A percentile compares a stretch with the other conserved stretches of the same genome.
These are phyloP conservation scores for Ploettnerulaceae sp. DNA, from an alignment of 2,329 filamentous ascomycete species.

Conservation along the genomic window DNA sequence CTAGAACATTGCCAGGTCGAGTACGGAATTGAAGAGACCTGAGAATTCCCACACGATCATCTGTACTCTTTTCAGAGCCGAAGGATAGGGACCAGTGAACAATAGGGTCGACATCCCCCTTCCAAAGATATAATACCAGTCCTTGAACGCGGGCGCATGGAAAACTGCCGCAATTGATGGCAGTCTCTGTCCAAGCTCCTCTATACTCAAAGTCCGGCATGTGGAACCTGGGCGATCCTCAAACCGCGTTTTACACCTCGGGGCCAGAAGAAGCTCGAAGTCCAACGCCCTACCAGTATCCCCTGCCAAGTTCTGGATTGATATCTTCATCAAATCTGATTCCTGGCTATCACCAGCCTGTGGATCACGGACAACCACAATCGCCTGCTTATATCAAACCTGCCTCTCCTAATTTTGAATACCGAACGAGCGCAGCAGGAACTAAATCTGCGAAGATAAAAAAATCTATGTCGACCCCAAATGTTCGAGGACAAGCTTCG, in stretches of 20 bases:
- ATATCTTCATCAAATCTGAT: conserved; percentile 29
- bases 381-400: conserved; percentile 21
- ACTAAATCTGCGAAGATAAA: conserved; percentile 35
- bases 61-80: background rate
- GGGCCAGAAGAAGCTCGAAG: conserved; percentile 22
- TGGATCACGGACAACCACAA: conserved; percentile 21
- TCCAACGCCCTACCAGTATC: conserved; percentile 32
- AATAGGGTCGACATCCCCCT: background rate
- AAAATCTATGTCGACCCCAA: conserved; percentile 47
- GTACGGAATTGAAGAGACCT: background rate
- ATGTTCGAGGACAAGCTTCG: conserved; percentile 40
- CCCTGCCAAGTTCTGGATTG: conserved; percentile 24
- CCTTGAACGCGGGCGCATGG: conserved; percentile 13
- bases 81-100: background rate
- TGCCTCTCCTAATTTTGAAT: conserved; percentile 22
- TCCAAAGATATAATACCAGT: background rate
- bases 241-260: conserved; percentile 23
- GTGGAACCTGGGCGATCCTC: conserved; percentile 31
- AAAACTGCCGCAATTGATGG: conserved; percentile 31
- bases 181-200: conserved; percentile 32
- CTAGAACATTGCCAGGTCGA: conserved; percentile 7
- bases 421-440: conserved; percentile 13
- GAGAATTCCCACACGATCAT: background rate
- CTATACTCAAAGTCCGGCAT: conserved; percentile 30
- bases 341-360: conserved; percentile 26